These are phyloP conservation scores for Cyclotella baltica DNA, from an alignment of 108 stramenopile species.

Conservation along the genomic window DNA sequence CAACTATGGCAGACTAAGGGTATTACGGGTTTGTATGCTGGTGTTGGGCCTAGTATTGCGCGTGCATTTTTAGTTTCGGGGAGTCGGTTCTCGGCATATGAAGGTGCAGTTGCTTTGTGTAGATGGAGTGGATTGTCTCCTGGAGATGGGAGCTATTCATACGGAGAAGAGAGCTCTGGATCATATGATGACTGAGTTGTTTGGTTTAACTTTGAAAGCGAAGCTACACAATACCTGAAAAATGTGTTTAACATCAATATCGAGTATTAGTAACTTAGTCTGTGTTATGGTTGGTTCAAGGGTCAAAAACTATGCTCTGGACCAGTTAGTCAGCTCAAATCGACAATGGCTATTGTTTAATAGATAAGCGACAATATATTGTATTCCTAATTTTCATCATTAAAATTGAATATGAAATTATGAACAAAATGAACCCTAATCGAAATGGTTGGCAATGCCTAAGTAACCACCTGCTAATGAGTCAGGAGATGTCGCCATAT, in stretches of 20 bases:
- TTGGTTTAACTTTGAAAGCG: too few species aligned
- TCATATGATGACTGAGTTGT: constrained; percentile 35
- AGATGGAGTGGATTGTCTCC: constrained; percentile 53
- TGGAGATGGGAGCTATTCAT: constrained; percentile 7
- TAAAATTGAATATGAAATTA: background rate
- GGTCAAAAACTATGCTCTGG: too few species aligned
- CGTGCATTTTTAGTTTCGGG: constrained; percentile 92
- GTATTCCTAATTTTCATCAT: background rate
- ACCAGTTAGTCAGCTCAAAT: too few species aligned
- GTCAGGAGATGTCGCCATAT: constrained; percentile 9
- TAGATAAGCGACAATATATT: too few species aligned
- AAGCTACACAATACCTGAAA: too few species aligned
- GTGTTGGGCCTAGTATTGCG: constrained; percentile 81
- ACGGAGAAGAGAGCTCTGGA: constrained; percentile 34
- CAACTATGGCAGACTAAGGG: constrained; percentile 72
- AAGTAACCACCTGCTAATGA: too few species aligned
- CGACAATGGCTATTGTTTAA: too few species aligned
- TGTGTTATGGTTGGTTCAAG: too few species aligned
- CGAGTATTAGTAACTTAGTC: too few species aligned
- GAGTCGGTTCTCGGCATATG: constrained; percentile 90
- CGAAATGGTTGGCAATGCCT: too few species aligned
- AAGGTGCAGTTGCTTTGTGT: constrained; percentile 75
- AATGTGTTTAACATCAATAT: too few species aligned
- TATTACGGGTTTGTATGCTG: constrained; percentile 81
- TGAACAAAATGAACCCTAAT: too few species aligned